Conservation (phyloP, 202 grass and related monocot species). For the Setaria viridis region DNA sequence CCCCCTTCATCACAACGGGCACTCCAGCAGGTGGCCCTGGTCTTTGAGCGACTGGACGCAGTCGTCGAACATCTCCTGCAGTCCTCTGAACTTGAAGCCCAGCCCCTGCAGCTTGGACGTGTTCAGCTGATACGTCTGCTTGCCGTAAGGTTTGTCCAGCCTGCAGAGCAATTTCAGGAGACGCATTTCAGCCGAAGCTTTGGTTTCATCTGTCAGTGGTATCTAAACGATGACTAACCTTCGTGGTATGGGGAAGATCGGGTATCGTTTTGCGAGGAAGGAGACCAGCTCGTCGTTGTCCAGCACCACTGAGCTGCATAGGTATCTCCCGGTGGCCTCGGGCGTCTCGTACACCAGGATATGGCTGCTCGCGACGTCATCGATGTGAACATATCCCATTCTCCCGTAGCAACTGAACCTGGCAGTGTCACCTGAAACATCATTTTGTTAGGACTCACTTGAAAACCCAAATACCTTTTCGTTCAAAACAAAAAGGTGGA, state of each 20-base stretch:
- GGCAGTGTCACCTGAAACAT: constrained; percentile 66
- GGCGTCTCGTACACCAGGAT: constrained; percentile 81
- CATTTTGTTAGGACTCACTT: constrained; percentile 11
- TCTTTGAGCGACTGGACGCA: constrained; percentile 70
- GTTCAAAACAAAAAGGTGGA: no score
- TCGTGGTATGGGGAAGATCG: constrained; percentile 71
- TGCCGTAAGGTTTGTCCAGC: constrained; percentile 58
- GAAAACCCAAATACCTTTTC: not conserved
- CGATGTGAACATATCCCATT: constrained; percentile 96
- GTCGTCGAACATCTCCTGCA: constrained; percentile 89
- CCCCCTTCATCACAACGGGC: constrained; percentile 32
- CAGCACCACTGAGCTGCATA: constrained; percentile 79
- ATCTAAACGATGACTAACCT: constrained; percentile 49
- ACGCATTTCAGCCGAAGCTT: not conserved
- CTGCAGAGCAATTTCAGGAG: constrained; percentile 45
- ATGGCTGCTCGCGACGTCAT: constrained; percentile 82
- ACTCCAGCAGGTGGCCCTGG: constrained; percentile 72
- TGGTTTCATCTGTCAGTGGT: not conserved
- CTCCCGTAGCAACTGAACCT: constrained; percentile 81
- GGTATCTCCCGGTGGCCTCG: constrained; percentile 67
- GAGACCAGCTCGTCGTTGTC: constrained; percentile 67
- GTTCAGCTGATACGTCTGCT: constrained; percentile 74
- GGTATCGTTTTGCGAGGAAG: constrained; percentile 72
- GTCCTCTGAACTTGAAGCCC: constrained; percentile 80
- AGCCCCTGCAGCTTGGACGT: constrained; percentile 76